These are phyloP conservation scores for Dendrocalamus sinicus DNA, from an alignment of 176 grass and related monocot genomes.

Conservation along the genomic window DNA sequence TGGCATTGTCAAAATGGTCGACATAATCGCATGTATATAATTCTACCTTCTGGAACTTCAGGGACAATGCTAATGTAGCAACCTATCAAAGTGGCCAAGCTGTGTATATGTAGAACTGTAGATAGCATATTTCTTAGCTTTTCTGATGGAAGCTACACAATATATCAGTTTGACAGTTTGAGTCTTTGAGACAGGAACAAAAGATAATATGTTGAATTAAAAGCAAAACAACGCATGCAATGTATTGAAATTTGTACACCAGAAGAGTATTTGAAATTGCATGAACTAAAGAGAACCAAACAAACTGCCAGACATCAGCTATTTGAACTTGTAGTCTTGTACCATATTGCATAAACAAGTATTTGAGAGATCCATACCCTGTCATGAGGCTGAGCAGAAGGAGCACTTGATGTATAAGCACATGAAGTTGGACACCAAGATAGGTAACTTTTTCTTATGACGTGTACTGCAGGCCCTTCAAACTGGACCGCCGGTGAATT, in stretches of 20 bases:
- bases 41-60: neutral
- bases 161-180: neutral
- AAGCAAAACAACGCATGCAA: conserved; percentile 19
- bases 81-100: conserved; percentile 5
- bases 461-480: conserved; percentile 72
- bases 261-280: conserved; percentile 29
- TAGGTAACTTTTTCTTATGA: conserved; percentile 64
- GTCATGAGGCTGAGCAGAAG: conserved; percentile 74
- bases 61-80: neutral
- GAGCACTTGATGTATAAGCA: conserved; percentile 83
- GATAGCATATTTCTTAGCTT: no score
- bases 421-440: conserved; percentile 88
- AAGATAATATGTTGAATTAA: conserved; percentile 4
- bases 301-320: conserved; percentile 17
- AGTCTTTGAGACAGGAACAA: neutral
- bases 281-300: conserved; percentile 30
- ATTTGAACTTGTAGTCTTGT: conserved; percentile 26
- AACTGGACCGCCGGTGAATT: conserved; percentile 83
- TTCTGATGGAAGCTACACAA: neutral
- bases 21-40: conserved; percentile 18
- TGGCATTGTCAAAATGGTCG: neutral
- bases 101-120: neutral
- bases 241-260: conserved; percentile 6
- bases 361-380: conserved; percentile 64
- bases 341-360: conserved; percentile 25